Percentiles rank a stretch among this genome's conserved stretches.
Conservation (phyloP, 352 stramenopile genomes). For the Pythium dissotocum region DNA sequence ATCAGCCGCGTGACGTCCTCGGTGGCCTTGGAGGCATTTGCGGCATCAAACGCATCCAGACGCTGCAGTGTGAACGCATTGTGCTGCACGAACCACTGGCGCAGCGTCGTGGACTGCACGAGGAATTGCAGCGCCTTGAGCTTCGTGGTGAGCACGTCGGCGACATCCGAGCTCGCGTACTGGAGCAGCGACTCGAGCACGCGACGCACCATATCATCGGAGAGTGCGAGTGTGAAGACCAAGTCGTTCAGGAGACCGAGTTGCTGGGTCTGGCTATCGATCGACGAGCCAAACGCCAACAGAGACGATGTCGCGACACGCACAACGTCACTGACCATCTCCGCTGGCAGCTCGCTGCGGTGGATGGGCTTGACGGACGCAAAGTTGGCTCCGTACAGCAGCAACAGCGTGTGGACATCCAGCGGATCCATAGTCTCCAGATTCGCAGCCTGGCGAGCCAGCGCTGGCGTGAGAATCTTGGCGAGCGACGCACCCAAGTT, state of each 20-base stretch:
- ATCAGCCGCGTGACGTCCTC: conserved; percentile 43
- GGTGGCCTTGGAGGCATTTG: conserved; percentile 24
- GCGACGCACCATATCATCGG: conserved; percentile 20
- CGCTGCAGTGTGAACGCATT: conserved; percentile 33
- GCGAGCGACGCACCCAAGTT: conserved; percentile 64
- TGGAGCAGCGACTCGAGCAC: conserved; percentile 25
- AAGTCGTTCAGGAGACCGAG: conserved; percentile 27
- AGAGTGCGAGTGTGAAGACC: conserved; percentile 21
- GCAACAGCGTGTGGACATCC: conserved; percentile 59
- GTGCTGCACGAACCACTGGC: conserved; percentile 37
- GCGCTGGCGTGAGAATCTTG: conserved; percentile 65
- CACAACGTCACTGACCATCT: conserved; percentile 44
- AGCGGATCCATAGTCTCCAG: conserved; percentile 38
- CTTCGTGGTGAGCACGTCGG: conserved; percentile 25
- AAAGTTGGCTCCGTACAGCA: conserved; percentile 64
- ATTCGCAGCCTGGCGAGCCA: conserved; percentile 47
- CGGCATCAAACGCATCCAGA: conserved; percentile 25
- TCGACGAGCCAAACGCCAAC: conserved; percentile 17
- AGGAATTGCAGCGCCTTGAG: conserved; percentile 55
- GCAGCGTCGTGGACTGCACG: conserved; percentile 38
- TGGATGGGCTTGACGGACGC: conserved; percentile 35
- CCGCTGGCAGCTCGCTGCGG: conserved; percentile 38
- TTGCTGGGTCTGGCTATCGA: conserved; percentile 23
- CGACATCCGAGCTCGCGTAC: conserved; percentile 20
- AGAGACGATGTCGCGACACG: conserved; percentile 1